Conservation (phyloP, 2,329 filamentous ascomycete genomes). For the Penicillium concentricum region DNA sequence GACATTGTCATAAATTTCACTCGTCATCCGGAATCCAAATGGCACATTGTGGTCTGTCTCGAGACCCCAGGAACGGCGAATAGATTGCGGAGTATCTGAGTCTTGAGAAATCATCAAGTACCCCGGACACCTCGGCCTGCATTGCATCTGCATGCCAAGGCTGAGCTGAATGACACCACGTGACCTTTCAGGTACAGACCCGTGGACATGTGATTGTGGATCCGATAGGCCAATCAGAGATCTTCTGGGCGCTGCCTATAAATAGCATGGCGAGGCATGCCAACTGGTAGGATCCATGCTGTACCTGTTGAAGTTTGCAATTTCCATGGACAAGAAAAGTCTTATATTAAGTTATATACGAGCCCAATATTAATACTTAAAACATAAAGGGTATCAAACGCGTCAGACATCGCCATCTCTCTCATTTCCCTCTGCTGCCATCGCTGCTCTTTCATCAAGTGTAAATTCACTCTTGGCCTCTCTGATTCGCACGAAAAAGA, state of each 20-base stretch:
- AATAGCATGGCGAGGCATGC: neutral
- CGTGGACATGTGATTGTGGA: slow-evolving; percentile 1
- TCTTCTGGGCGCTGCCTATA: neutral
- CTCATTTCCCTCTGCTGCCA: neutral
- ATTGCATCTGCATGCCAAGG: neutral
- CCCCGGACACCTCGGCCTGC: too few species aligned
- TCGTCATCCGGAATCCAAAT: neutral
- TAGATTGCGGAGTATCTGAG: neutral
- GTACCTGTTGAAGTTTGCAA: neutral
- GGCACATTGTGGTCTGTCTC: neutral
- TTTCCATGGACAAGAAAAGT: neutral
- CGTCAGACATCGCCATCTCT: neutral
- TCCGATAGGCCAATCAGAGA: neutral
- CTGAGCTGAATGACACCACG: neutral
- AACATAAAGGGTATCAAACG: neutral
- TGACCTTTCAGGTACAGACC: neutral
- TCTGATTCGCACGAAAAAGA: slow-evolving; percentile 54
- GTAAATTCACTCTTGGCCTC: slow-evolving; percentile 59
- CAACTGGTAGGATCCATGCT: too few species aligned
- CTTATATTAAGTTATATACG: neutral
- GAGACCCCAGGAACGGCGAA: neutral
- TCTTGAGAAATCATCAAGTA: neutral
- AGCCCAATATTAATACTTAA: neutral
- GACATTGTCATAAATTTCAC: slow-evolving; percentile 3
- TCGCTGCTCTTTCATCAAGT: slow-evolving; percentile 52